Evolutionary conservation across 2,329 filamentous ascomycete species (phyloP).

Genomic region (Cordyceps militaris): DNA sequence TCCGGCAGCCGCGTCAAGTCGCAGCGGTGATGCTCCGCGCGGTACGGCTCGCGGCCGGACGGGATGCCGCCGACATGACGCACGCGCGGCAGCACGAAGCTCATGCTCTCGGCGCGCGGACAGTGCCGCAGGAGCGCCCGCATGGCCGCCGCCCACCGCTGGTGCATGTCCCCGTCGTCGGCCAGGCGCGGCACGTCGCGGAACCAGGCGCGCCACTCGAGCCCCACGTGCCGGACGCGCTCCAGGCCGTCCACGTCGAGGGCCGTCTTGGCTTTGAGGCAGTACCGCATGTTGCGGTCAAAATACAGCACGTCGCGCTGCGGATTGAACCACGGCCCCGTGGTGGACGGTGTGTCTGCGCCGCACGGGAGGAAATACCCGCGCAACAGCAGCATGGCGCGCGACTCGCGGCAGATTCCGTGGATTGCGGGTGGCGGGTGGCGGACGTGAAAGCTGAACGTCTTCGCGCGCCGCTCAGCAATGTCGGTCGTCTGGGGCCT

Average conservation of each 20-base stretch:
- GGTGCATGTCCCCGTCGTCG: constrained; percentile 16
- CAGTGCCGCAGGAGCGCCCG: constrained; percentile 19
- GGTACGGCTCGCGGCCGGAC: constrained; percentile 23
- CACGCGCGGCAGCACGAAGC: constrained; percentile 22
- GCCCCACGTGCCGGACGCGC: constrained; percentile 20
- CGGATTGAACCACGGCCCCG: constrained; percentile 21
- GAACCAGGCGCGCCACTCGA: constrained; percentile 26
- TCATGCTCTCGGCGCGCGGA: constrained; percentile 19
- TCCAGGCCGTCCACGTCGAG: constrained; percentile 19
- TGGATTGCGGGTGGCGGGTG: constrained; percentile 18
- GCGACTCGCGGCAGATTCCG: constrained; percentile 22
- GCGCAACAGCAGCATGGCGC: constrained; percentile 19
- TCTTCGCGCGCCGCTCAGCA: not conserved
- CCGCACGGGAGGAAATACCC: constrained; percentile 21
- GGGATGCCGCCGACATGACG: constrained; percentile 22
- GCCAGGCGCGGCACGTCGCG: constrained; percentile 20
- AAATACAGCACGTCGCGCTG: constrained; percentile 24
- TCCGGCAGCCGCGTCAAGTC: constrained; percentile 19
- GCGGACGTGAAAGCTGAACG: constrained; percentile 20
- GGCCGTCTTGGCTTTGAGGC: constrained; percentile 14
- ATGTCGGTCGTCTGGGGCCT: not conserved
- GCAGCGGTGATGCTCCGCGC: constrained; percentile 15
- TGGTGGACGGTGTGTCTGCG: not conserved
- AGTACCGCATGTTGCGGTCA: constrained; percentile 21
- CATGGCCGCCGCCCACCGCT: constrained; percentile 19